Base-by-base conservation (phyloP, 495 filamentous ascomycete genomes). In the Podospora bellae-mahoneyi region DNA sequence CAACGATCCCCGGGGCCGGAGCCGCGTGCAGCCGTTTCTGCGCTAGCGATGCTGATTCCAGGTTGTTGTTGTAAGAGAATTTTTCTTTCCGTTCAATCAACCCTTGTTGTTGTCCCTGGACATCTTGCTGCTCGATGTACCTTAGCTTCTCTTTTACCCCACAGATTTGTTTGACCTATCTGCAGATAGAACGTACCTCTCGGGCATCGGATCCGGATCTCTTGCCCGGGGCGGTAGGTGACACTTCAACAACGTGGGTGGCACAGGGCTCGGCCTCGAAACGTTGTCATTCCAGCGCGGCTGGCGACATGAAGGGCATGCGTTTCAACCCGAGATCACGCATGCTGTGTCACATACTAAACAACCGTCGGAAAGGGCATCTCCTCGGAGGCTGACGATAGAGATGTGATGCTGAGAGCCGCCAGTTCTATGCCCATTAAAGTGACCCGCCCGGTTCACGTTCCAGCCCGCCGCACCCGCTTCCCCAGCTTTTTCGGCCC, bases 1-100 rank as follows among this genome's bases (percentile, higher is more conserved):
- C 53, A 63, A 63, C 62, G 62, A 66, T 66, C 34, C 34, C 69
- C 55, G 64, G 71, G 61, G 9, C 39, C 13, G 39, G 30, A 61
- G 27, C 59, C 59, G 61, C 30, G 7, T 63, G 61, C 61, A 63
- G 61, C 61, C 61, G 61, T 32, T 20, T 58, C 3, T 58, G n/a
- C 55, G n/a, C 55, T 58, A 20, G 55, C 55, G 39, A 48, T 48
- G 39, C 39, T 16, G 39, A 48, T 48, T 23, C 23, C 23, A 23
- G 23, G 23, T 23, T 58, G 55, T 26, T 58, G 4, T 58, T n/a
- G 5, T 58, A 19, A 26, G 15, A 26, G 15, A 3, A 5, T 18
- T 56, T 56, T 56, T 56, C 54, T 20, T 58, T 58, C 18, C 23
- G 3, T 58, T 57, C 54, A n/a, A 5, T 5, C 19, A 13, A 19